phyloP scores from a whole-genome alignment of 78 protist genomes.

The Goniomonas avonlea region DNA sequence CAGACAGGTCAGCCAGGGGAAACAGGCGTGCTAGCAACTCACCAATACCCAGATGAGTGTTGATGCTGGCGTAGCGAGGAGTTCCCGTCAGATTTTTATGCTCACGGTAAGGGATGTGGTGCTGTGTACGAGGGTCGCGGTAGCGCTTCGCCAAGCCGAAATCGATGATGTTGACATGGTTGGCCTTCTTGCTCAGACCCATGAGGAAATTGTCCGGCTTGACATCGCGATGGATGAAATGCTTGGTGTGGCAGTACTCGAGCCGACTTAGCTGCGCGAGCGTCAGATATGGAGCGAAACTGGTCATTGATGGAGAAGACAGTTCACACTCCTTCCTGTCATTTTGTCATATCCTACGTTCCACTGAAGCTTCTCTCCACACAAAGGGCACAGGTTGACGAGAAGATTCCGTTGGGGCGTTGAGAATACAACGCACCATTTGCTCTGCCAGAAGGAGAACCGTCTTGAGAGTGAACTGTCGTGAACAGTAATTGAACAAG shows the following conservation, averaged over 20 bases:
- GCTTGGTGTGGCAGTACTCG: conserved; percentile 65
- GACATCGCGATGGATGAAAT: conserved; percentile 89
- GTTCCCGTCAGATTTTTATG: conserved; percentile 93
- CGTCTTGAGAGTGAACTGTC: conserved; percentile 79
- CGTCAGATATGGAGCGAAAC: no score
- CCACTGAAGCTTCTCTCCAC: no score
- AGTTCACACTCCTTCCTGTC: no score
- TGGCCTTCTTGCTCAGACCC: conserved; percentile 72
- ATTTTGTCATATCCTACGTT: no score
- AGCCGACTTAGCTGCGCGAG: conserved; percentile 26
- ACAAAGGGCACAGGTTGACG: background rate
- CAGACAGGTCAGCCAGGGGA: background rate
- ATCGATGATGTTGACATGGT: conserved; percentile 73
- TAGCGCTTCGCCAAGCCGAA: conserved; percentile 93
- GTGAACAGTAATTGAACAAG: conserved; percentile 80
- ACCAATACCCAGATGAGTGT: conserved; percentile 85
- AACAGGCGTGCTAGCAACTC: background rate
- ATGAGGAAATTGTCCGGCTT: conserved; percentile 92
- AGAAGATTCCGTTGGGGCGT: no score
- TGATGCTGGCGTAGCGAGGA: conserved; percentile 83
- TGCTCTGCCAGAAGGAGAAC: conserved; percentile 89
- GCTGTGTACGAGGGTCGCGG: conserved; percentile 77
- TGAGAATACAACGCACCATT: conserved; percentile 68
- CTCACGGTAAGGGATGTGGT: conserved; percentile 93
- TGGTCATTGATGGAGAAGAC: no score